Percentiles rank a stretch among this genome's conserved stretches.
phyloP scores from a whole-genome alignment of 2,329 filamentous ascomycete species.

The Colletotrichum zoysiae region DNA sequence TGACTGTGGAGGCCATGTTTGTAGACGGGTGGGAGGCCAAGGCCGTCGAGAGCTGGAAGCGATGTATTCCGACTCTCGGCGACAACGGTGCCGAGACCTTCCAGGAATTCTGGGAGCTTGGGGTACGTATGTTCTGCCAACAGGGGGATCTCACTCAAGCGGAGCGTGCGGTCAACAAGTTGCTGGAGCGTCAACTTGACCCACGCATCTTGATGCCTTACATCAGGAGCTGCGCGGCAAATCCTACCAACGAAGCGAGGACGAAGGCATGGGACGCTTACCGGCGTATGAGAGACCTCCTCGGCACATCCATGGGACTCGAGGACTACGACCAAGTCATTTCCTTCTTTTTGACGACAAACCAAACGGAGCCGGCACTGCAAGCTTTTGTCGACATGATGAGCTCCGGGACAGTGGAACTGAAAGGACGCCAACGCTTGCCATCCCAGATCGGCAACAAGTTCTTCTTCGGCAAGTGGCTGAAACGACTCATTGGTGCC shows the following conservation, averaged over 20 bases:
- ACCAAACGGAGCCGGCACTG: slow-evolving; percentile 75
- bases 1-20: slow-evolving; percentile 77
- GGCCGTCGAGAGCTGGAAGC: slow-evolving; percentile 74
- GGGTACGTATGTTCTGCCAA: slow-evolving; percentile 73
- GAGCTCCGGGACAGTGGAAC: slow-evolving; percentile 68
- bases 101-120: slow-evolving; percentile 72
- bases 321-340: slow-evolving; percentile 83
- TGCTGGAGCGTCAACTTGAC: slow-evolving; percentile 64
- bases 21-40: slow-evolving; percentile 69
- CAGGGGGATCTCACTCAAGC: slow-evolving; percentile 71
- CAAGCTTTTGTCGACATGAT: slow-evolving; percentile 92
- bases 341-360: slow-evolving; percentile 75
- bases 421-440: slow-evolving; percentile 57
- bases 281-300: slow-evolving; percentile 69
- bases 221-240: slow-evolving; percentile 74
- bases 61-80: slow-evolving; percentile 66
- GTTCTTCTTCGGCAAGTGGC: slow-evolving; percentile 90
- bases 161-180: slow-evolving; percentile 65
- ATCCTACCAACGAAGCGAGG: slow-evolving; percentile 59
- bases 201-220: slow-evolving; percentile 73
- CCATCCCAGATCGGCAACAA: slow-evolving; percentile 72
- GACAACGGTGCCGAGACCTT: slow-evolving; percentile 59
- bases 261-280: slow-evolving; percentile 77
- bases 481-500: slow-evolving; percentile 83
- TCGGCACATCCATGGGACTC: slow-evolving; percentile 73